Evolutionary conservation across 352 stramenopile species (phyloP).

Genomic region (Globisporangium canariense): DNA sequence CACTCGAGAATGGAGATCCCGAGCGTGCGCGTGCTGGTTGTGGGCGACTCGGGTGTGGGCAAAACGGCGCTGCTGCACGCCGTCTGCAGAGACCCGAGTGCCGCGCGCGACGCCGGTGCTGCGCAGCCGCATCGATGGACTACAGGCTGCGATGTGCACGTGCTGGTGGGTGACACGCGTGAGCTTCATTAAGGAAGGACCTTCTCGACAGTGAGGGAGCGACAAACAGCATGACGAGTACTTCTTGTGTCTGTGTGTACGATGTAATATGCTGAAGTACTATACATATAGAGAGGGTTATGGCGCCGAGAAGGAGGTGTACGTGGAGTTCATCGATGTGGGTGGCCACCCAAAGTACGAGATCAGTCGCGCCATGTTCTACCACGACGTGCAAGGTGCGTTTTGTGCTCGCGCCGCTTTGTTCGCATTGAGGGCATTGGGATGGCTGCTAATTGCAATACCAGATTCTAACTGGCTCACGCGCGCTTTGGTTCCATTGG

Average conservation of each 20-base stretch:
- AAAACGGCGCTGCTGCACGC: conserved; percentile 76
- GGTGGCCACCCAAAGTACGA: conserved; percentile 81
- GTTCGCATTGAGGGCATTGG: not conserved
- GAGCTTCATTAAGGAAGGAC: not conserved
- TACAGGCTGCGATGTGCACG: conserved; percentile 78
- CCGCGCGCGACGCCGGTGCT: not conserved
- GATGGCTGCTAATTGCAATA: not conserved
- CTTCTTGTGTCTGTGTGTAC: not conserved
- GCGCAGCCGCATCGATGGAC: conserved; percentile 53
- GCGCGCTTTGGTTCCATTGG: not conserved
- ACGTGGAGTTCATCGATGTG: conserved; percentile 84
- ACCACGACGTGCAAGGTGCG: conserved; percentile 70
- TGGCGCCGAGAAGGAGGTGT: conserved; percentile 43
- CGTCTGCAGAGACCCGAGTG: conserved; percentile 39
- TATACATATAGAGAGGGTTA: conserved; percentile 34
- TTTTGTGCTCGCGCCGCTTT: no score
- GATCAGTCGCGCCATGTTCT: conserved; percentile 76
- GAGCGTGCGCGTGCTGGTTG: conserved; percentile 71
- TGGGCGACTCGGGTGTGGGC: conserved; percentile 83
- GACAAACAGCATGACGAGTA: not conserved
- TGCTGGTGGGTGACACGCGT: conserved; percentile 39
- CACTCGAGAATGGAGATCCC: conserved; percentile 56
- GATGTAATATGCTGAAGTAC: conserved; percentile 15
- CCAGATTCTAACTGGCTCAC: not conserved
- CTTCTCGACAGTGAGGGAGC: not conserved